Evolutionary conservation across 2,329 filamentous ascomycete species (phyloP), one percentile per base, ranked within the genome.

Genomic region (Sporothrix luriei): DNA sequence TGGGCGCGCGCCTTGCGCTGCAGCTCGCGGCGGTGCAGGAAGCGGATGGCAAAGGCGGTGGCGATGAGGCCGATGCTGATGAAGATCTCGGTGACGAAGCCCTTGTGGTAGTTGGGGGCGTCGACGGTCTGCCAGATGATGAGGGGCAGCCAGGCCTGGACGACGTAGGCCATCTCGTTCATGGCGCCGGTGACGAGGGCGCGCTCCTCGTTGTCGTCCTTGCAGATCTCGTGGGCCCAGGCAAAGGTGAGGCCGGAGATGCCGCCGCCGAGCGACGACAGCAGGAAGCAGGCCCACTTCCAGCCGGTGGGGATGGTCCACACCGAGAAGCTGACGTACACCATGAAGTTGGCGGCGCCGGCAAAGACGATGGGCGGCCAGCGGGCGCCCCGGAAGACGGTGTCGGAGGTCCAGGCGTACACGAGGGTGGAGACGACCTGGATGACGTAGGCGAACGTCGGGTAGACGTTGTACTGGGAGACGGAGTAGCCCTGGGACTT

Each of bases 61-160:
- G 74, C 76, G 54, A 89, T 88, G 66, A 90, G 74, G 1, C 78
- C 77, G 0, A 81, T 75, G 0, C 83, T 81, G 48, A 89, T 75
- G 6, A 82, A 80, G 5, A 84, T 78, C 72, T 84, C 83, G 0
- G 87, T 88, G 11, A 86, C 81, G 66, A 84, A 90, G 0, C 88
- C 88, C 73, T 89, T 90, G 0, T 78, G 80, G 69, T 90, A 91
- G 55, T 79, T 73, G 0, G 88, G 88, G 0, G 84, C 85, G 69
- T 90, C 87, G 0, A 88, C 81, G 75, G 88, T 86, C 78, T 88
- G 85, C 88, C 88, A 91, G 11, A 90, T 83, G 10, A 90, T 75
- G 43, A 90, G 81, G 7, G 90, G 90, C 54, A 92, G 76, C 89
- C 89, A 91, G 0, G 88, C 87, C 75, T 91, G 88, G 55, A 92